These are phyloP conservation scores for Volutella citrinella DNA, from an alignment of 2,329 filamentous ascomycete genomes.

Conservation along the genomic window DNA sequence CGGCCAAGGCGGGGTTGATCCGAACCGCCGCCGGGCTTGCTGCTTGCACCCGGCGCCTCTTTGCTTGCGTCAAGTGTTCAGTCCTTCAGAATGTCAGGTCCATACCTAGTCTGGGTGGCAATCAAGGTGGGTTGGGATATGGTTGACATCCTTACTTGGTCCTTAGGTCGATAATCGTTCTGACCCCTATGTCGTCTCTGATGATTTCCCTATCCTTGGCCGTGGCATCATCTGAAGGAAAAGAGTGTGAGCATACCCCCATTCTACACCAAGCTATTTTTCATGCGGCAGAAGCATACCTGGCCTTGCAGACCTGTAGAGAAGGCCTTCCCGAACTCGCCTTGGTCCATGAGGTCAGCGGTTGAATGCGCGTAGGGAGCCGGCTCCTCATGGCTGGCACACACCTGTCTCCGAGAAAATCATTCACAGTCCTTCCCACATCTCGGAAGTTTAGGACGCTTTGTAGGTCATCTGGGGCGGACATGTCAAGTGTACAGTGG, in stretches of 20 bases:
- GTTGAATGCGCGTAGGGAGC: too few species aligned
- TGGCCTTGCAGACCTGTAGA: slow-evolving; percentile 67
- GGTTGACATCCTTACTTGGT: slow-evolving; percentile 64
- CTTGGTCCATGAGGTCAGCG: slow-evolving; percentile 23
- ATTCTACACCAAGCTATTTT: too few species aligned
- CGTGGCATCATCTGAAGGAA: slow-evolving; percentile 65
- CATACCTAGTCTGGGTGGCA: too few species aligned
- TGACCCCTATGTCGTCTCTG: slow-evolving; percentile 58
- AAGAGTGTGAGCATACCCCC: slow-evolving; percentile 15
- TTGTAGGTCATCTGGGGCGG: slow-evolving; percentile 17
- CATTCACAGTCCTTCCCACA: slow-evolving; percentile 66
- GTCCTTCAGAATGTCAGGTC: too few species aligned
- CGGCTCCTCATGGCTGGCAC: too few species aligned
- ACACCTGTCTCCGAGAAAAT: slow-evolving; percentile 53
- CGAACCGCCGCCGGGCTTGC: slow-evolving; percentile 34
- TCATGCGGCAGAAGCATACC: slow-evolving; percentile 34
- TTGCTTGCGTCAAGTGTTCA: slow-evolving; percentile 67
- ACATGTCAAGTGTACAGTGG: too few species aligned
- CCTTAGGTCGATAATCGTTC: slow-evolving; percentile 74
- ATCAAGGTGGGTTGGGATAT: too few species aligned
- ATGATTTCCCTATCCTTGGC: slow-evolving; percentile 60
- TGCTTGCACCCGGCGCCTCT: slow-evolving; percentile 53
- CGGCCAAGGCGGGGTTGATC: slow-evolving; percentile 48
- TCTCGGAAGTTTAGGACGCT: slow-evolving; percentile 72
- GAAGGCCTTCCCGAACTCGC: slow-evolving; percentile 56